Conservation (phyloP, 129 eudicot species). For the Flaveria trinervia region DNA sequence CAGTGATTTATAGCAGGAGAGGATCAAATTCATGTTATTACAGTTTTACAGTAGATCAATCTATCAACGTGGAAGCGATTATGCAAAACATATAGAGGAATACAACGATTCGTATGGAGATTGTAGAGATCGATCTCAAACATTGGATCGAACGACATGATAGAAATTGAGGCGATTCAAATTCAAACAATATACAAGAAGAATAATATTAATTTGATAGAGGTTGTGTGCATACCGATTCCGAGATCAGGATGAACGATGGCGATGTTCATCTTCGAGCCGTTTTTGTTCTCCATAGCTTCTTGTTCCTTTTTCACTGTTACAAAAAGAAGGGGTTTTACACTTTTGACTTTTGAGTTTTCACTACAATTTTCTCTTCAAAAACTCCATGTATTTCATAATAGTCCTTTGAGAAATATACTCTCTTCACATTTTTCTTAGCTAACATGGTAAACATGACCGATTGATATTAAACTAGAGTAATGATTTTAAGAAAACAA, state of each 20-base stretch:
- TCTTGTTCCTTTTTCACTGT: slow-evolving; percentile 15
- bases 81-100: background rate
- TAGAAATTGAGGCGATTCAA: slow-evolving; percentile 5
- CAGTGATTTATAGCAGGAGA: background rate
- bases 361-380: no score
- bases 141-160: slow-evolving; percentile 3
- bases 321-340: slow-evolving; percentile 4
- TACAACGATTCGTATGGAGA: background rate
- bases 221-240: slow-evolving; percentile 51
- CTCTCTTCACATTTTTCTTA: no score
- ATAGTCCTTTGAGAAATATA: no score
- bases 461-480: no score
- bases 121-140: background rate
- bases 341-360: background rate
- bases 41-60: background rate
- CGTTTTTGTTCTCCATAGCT: slow-evolving; percentile 51
- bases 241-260: slow-evolving; percentile 98
- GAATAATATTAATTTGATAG: background rate
- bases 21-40: background rate
- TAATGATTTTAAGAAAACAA: no score
- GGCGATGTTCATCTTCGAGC: slow-evolving; percentile 69
- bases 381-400: no score
- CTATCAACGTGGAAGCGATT: background rate
- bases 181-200: background rate
- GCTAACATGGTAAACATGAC: no score